phyloP scores from a whole-genome alignment of 2,329 filamentous ascomycete genomes.

The Ceratocystis diversiconidia region DNA sequence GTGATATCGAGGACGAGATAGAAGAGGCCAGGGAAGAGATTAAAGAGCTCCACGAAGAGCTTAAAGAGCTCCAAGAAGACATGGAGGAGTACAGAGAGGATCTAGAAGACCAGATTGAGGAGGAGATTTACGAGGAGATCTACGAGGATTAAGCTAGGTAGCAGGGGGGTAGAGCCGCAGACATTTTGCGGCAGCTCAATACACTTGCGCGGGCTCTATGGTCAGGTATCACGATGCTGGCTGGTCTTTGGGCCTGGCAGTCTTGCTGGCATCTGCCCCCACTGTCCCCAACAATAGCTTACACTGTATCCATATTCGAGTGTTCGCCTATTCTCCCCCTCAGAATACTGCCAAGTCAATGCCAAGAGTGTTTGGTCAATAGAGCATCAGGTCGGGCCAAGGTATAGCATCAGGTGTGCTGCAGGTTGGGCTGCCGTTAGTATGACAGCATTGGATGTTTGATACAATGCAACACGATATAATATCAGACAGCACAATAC shows the following conservation, averaged over 20 bases:
- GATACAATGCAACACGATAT: not conserved
- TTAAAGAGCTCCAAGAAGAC: constrained; percentile 32
- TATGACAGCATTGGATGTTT: not conserved
- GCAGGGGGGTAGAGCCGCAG: not conserved
- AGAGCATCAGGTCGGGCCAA: no score
- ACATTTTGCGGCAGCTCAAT: not conserved
- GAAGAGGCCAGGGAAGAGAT: constrained; percentile 22
- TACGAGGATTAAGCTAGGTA: constrained; percentile 31
- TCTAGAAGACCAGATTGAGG: constrained; percentile 27
- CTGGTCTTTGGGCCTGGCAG: not conserved
- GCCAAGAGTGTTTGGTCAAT: not conserved
- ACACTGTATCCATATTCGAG: not conserved
- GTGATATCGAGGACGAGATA: constrained; percentile 18
- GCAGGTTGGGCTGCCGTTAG: not conserved
- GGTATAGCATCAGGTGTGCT: no score
- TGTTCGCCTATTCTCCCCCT: not conserved
- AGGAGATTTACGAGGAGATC: constrained; percentile 31
- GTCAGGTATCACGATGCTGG: not conserved
- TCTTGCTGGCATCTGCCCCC: not conserved
- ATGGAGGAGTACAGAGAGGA: constrained; percentile 32
- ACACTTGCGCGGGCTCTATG: not conserved
- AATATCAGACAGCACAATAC: not conserved
- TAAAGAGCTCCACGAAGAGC: constrained; percentile 25
- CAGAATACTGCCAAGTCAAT: not conserved
- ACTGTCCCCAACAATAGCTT: not conserved